Percentiles rank a stretch among this genome's conserved stretches.
Conservation (phyloP, 352 stramenopile species). For the Phytophthora foliorum region DNA sequence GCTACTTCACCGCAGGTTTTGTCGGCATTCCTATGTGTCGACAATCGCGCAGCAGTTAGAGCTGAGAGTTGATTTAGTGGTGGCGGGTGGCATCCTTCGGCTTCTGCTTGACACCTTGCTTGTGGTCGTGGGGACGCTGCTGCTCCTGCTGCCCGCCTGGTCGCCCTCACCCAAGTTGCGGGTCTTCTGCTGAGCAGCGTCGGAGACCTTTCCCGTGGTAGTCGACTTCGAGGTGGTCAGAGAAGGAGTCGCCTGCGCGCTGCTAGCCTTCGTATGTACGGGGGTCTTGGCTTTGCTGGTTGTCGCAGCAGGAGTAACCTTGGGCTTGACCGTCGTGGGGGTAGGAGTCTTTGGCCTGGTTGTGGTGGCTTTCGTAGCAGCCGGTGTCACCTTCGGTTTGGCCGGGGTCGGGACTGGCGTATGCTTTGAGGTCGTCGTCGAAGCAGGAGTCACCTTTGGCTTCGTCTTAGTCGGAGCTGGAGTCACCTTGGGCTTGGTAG, state of each 20-base stretch:
- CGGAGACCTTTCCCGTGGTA: not conserved
- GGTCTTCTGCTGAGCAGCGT: not conserved
- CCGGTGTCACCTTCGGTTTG: constrained; percentile 8
- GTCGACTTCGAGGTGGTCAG: not conserved
- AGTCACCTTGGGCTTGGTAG: constrained; percentile 21
- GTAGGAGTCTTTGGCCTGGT: not conserved
- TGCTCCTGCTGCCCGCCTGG: constrained; percentile 11
- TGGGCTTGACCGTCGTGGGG: no score
- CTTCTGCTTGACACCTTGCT: constrained; percentile 1
- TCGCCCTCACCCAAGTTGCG: constrained; percentile 10
- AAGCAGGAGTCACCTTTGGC: not conserved
- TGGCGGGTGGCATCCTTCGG: not conserved
- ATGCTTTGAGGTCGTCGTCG: not conserved
- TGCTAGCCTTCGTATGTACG: no score
- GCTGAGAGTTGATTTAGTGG: not conserved
- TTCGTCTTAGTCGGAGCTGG: not conserved
- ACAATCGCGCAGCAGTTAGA: not conserved
- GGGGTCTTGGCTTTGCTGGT: no score
- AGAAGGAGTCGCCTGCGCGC: not conserved
- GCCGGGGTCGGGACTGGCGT: not conserved
- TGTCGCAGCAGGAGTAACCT: no score
- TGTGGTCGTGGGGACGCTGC: constrained; percentile 3
- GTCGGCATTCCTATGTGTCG: constrained; percentile 25
- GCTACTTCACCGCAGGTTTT: not conserved
- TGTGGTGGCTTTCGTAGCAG: constrained; percentile 4